Conservation (phyloP, 2,329 filamentous ascomycete species). For the Tricladium varicosporioides region DNA sequence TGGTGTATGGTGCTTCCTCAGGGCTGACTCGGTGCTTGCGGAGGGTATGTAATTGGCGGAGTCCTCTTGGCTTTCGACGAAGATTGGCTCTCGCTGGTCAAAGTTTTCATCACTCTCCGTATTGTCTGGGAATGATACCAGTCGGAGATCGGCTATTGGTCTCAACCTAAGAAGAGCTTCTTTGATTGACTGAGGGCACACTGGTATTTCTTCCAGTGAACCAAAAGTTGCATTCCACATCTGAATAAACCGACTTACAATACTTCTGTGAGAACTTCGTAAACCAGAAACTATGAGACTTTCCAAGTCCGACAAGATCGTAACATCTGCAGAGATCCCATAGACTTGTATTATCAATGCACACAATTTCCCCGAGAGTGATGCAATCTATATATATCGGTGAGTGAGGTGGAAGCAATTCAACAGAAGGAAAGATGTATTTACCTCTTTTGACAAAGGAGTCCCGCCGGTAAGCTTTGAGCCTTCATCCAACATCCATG, state of each 20-base stretch:
- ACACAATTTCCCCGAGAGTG: slow-evolving; percentile 51
- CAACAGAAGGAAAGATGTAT: slow-evolving; percentile 27
- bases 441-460: slow-evolving; percentile 44
- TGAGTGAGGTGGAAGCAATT: slow-evolving; percentile 11
- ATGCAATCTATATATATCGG: slow-evolving; percentile 42
- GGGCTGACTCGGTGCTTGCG: slow-evolving; percentile 9
- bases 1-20: slow-evolving; percentile 13
- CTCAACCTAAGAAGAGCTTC: slow-evolving; percentile 59
- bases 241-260: slow-evolving; percentile 51
- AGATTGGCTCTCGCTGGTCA: slow-evolving; percentile 29
- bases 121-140: slow-evolving; percentile 46
- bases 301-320: slow-evolving; percentile 53
- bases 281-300: slow-evolving; percentile 54
- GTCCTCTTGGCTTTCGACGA: slow-evolving; percentile 39
- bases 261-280: slow-evolving; percentile 54
- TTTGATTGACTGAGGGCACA: slow-evolving; percentile 65
- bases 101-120: slow-evolving; percentile 33
- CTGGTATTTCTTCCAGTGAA: slow-evolving; percentile 48
- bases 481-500: slow-evolving; percentile 62
- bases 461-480: slow-evolving; percentile 42
- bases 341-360: slow-evolving; percentile 34
- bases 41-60: slow-evolving; percentile 12
- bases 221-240: slow-evolving; percentile 74
- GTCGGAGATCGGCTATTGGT: slow-evolving; percentile 48
- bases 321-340: slow-evolving; percentile 34